These are phyloP conservation scores for Talaromyces sp. DNA, from an alignment of 2,329 filamentous ascomycete species.

Conservation along the genomic window DNA sequence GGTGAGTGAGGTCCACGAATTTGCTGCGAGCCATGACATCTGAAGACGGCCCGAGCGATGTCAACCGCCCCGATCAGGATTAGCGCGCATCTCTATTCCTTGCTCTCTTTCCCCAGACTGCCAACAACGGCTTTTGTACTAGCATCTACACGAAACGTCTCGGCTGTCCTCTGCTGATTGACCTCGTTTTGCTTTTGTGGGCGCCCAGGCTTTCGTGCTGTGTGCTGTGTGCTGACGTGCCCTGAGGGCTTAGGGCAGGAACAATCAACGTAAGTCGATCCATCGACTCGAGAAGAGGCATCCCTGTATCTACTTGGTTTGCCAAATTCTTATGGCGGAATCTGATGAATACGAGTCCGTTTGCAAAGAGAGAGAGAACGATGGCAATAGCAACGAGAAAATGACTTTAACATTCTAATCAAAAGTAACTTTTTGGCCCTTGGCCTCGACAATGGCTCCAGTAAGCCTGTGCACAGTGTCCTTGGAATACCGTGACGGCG, in stretches of 20 bases:
- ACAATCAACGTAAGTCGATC: no score
- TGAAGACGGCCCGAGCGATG: conserved; percentile 17
- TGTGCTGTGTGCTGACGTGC: no score
- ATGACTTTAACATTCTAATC: conserved; percentile 44
- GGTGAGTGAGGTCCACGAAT: neutral
- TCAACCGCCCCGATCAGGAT: conserved; percentile 21
- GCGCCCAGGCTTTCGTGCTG: no score
- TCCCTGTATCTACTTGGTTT: neutral
- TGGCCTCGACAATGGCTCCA: conserved; percentile 70
- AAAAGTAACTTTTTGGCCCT: conserved; percentile 79
- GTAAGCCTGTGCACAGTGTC: conserved; percentile 62
- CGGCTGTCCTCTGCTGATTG: no score
- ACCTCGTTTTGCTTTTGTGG: no score
- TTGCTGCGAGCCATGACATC: conserved; percentile 10
- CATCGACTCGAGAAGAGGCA: no score
- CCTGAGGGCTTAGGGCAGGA: no score
- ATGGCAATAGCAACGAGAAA: neutral
- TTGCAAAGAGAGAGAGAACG: neutral
- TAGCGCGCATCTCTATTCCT: conserved; percentile 18
- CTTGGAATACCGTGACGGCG: conserved; percentile 44
- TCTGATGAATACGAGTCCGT: conserved; percentile 1
- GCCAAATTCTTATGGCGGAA: neutral
- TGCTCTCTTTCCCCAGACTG: conserved; percentile 2
- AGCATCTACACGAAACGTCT: no score
- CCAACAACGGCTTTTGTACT: no score